Percentiles rank a stretch among this genome's conserved stretches.
Conservation (phyloP, 2,329 filamentous ascomycete species). For the Fusarium dimerum region DNA sequence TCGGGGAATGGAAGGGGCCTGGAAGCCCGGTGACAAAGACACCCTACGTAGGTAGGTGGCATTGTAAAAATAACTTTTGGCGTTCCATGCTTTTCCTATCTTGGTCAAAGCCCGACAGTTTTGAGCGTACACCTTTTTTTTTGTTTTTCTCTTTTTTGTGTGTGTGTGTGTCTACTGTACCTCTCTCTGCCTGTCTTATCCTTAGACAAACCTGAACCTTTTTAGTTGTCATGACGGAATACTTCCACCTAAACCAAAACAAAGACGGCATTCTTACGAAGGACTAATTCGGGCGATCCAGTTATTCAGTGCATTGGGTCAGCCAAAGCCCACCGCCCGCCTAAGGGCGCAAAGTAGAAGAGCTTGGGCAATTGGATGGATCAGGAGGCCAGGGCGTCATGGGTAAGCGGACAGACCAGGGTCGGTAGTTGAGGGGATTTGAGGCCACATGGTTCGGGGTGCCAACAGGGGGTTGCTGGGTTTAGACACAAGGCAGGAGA, state of each 20-base stretch:
- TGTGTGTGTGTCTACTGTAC: neutral
- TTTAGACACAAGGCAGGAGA: too few species aligned
- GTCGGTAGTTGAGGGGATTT: conserved; percentile 21
- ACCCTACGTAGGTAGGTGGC: conserved; percentile 15
- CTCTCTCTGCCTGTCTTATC: neutral
- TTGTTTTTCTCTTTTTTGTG: neutral
- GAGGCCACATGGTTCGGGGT: conserved; percentile 11
- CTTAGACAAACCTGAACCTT: too few species aligned
- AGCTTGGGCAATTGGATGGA: conserved; percentile 4
- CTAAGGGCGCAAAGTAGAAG: neutral
- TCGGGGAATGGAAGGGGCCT: conserved; percentile 2
- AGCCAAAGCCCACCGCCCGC: too few species aligned
- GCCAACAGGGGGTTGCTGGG: neutral
- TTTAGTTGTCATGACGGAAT: neutral
- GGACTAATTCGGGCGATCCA: too few species aligned
- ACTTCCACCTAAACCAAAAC: neutral
- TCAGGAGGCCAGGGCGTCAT: conserved; percentile 11
- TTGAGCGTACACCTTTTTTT: neutral
- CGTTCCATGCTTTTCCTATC: conserved; percentile 22
- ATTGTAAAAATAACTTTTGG: conserved; percentile 35
- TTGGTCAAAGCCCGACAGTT: neutral
- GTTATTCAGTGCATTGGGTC: neutral
- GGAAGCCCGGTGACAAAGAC: conserved; percentile 24
- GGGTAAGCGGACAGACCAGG: conserved; percentile 16
- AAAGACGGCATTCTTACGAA: neutral